Base-by-base conservation (phyloP, 768 basidiomycete genomes). In the Mycena albidolilacea region DNA sequence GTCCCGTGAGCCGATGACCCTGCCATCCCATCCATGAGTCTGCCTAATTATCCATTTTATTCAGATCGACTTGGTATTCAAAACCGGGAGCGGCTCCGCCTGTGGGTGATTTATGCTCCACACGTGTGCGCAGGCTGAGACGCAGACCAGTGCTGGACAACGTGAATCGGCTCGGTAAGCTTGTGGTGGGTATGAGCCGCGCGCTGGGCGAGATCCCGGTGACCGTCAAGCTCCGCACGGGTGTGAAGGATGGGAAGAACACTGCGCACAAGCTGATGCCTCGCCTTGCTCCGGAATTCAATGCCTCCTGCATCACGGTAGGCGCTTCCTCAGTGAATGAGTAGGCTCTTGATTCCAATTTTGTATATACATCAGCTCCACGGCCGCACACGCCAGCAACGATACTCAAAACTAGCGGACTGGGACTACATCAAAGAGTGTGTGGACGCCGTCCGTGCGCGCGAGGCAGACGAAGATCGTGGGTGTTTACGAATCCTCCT, bases 361-460 rank as follows among this genome's bases (percentile, higher is more conserved):
- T 12, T 30, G 21, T 55, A 12, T 9, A 41, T 7, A 55, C 23
- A 2, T 19, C 71, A 99, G 97, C 85, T 99, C n/a, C 97, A 99
- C 80, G 97, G 97, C 11, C 90, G 98, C 37, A 95, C 96, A 7
- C 87, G 97, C 46, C 97, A 98, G 82, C 98, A 99, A 79, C 90
- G 98, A 48, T 99, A 99, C 77, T 92, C 95, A 2, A 92, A 92
- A 74, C 85, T 95, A 1, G 97, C 97, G 11, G 97, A 99, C 79
- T 99, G 97, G 96, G 89, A 89, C 44, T 99, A 99, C 80, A 95
- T 98, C 81, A 93, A 92, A 79, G 84, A 91, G 76, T 98, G 97
- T 78, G 95, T 95, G 3, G 89, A 92, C 7, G 91, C 92, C 10
- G 92, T 97, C 30, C 90, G 97, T 10, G 87, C 87, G 5, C 81